These are phyloP conservation scores for Fistulinella cinereoalba DNA, from an alignment of 1,284 basidiomycete genomes.

Conservation along the genomic window DNA sequence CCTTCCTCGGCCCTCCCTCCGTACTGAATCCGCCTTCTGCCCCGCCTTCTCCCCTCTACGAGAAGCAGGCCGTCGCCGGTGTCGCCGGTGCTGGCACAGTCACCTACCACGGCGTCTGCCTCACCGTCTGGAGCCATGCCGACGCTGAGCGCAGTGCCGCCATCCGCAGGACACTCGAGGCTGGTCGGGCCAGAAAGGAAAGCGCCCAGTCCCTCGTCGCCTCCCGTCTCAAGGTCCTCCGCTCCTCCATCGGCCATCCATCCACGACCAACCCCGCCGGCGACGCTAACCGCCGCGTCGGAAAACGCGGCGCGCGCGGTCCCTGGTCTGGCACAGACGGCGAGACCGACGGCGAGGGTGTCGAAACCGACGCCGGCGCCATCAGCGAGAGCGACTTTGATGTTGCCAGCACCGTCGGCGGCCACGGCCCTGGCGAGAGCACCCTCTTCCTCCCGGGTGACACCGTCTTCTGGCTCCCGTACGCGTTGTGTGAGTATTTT, in stretches of 20 bases:
- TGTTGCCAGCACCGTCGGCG: conserved; percentile 62
- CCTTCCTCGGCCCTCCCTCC: conserved; percentile 70
- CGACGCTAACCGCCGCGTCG: conserved; percentile 51
- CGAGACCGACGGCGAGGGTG: conserved; percentile 65
- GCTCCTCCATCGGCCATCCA: conserved; percentile 45
- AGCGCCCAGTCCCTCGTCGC: conserved; percentile 69
- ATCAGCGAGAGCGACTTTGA: conserved; percentile 83
- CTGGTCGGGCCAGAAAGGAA: conserved; percentile 72
- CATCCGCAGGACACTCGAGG: conserved; percentile 78
- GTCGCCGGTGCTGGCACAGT: conserved; percentile 45
- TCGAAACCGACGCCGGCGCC: conserved; percentile 67
- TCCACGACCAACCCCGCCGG: conserved; percentile 44
- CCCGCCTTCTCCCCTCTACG: conserved; percentile 39
- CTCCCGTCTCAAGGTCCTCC: conserved; percentile 60
- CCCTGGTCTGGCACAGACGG: conserved; percentile 69
- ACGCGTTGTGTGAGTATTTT: conserved; percentile 73
- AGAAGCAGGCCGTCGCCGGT: conserved; percentile 38
- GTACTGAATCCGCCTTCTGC: conserved; percentile 47
- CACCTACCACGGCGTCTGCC: conserved; percentile 85
- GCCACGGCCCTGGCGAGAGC: conserved; percentile 79
- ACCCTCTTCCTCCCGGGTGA: conserved; percentile 83
- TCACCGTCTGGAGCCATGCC: conserved; percentile 93
- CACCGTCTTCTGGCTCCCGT: conserved; percentile 91
- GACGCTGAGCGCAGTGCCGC: conserved; percentile 81
- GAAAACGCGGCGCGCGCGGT: conserved; percentile 56